These are phyloP conservation scores for Teratosphaeria viscida DNA, from an alignment of 2,329 filamentous ascomycete species.

Conservation along the genomic window DNA sequence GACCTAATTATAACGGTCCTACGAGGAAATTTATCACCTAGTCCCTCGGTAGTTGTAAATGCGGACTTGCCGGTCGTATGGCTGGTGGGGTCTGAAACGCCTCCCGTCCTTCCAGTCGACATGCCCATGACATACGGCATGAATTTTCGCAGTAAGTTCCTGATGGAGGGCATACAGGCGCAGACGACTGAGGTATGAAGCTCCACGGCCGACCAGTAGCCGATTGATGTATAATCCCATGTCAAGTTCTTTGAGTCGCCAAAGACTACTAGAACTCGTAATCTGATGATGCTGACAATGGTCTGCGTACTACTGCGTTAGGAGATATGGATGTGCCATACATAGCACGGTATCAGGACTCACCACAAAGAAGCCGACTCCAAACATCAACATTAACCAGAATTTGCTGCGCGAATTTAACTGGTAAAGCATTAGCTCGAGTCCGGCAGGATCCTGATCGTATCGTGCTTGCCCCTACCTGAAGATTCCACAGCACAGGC, in stretches of 20 bases:
- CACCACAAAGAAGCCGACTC: constrained; percentile 6
- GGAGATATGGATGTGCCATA: background rate
- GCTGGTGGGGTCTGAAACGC: background rate
- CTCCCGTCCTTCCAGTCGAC: background rate
- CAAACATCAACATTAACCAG: constrained; percentile 6
- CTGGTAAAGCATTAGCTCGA: background rate
- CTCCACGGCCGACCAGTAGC: constrained; percentile 7
- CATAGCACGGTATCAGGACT: background rate
- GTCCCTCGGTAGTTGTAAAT: background rate
- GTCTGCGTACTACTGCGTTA: background rate
- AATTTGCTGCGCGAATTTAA: constrained; percentile 7
- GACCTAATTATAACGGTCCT: background rate
- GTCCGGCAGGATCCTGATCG: background rate
- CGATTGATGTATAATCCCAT: constrained; percentile 3
- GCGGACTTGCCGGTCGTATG: background rate
- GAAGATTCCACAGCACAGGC: constrained; percentile 5
- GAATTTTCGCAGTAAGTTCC: constrained; percentile 1
- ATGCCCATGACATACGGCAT: constrained; percentile 4
- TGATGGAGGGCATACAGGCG: constrained; percentile 8
- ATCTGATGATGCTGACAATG: constrained; percentile 6
- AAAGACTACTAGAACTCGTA: constrained; percentile 6
- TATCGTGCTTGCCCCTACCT: background rate
- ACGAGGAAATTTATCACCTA: background rate
- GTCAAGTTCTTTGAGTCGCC: constrained; percentile 6
- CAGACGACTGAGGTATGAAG: constrained; percentile 6